These are phyloP conservation scores for Nymphaea thermarum DNA, from an alignment of 164 flowering plant species.

Conservation along the genomic window DNA sequence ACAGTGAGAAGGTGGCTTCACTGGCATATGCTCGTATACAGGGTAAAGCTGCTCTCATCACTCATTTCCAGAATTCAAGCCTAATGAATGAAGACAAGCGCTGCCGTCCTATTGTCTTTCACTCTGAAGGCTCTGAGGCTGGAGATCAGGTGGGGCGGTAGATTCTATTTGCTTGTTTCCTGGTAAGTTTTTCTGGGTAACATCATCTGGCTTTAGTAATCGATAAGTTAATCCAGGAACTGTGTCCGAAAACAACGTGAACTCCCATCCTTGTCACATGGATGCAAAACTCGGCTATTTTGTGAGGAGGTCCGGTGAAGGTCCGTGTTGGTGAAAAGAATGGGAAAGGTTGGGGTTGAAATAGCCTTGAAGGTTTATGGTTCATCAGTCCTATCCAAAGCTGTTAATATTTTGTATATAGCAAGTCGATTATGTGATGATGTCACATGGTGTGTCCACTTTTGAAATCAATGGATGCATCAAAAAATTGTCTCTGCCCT, in stretches of 20 bases:
- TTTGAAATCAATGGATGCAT: not conserved
- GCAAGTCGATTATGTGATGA: not conserved
- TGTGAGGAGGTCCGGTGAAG: not conserved
- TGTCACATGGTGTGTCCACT: not conserved
- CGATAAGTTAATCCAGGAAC: not conserved
- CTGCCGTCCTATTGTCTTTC: slow-evolving; percentile 89
- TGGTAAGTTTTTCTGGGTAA: not conserved
- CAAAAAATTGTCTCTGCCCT: not conserved
- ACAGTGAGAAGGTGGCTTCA: slow-evolving; percentile 95
- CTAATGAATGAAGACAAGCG: slow-evolving; percentile 99
- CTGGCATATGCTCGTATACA: slow-evolving; percentile 98
- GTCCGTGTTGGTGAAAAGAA: not conserved
- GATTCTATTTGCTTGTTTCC: not conserved
- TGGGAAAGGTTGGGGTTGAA: not conserved
- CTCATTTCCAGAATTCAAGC: slow-evolving; percentile 94
- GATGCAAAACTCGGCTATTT: not conserved
- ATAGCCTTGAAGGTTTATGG: not conserved
- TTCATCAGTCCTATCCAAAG: no score
- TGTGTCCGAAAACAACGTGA: not conserved
- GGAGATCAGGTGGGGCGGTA: slow-evolving; percentile 48
- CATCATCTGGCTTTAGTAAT: not conserved
- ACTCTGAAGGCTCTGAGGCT: slow-evolving; percentile 48
- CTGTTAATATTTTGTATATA: not conserved
- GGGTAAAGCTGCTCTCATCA: slow-evolving; percentile 79
- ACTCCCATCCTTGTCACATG: not conserved